Percentiles rank a stretch among this genome's conserved stretches.
These are phyloP conservation scores for Neofusicoccum sp. DNA, from an alignment of 2,329 filamentous ascomycete species.

Conservation along the genomic window DNA sequence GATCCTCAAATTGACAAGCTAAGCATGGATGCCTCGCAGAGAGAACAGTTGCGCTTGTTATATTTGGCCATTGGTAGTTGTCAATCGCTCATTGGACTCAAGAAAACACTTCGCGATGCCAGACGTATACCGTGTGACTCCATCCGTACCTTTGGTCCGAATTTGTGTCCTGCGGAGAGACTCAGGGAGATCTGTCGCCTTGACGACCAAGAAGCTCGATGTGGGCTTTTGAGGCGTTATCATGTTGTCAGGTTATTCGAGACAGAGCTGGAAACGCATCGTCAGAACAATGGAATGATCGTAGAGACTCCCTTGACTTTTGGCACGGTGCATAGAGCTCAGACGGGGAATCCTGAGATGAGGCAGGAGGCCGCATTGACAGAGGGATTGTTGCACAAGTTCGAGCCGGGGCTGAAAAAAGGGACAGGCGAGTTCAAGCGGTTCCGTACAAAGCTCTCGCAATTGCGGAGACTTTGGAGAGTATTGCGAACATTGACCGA, in stretches of 20 bases:
- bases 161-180: background rate
- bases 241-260: constrained; percentile 20
- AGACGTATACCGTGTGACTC: background rate
- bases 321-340: background rate
- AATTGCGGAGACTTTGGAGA: constrained; percentile 18
- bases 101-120: constrained; percentile 6
- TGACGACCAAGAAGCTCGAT: constrained; percentile 17
- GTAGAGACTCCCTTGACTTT: constrained; percentile 12
- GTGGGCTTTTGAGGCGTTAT: constrained; percentile 18
- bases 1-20: constrained; percentile 5
- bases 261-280: background rate
- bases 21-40: background rate
- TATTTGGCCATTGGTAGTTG: constrained; percentile 21
- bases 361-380: constrained; percentile 15
- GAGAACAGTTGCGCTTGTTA: constrained; percentile 6
- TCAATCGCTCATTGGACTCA: constrained; percentile 14
- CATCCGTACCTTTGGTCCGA: background rate
- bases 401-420: background rate
- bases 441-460: background rate
- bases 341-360: constrained; percentile 16
- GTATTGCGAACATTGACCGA: constrained; percentile 14
- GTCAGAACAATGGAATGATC: constrained; percentile 12
- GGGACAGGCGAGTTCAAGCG: background rate
- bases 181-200: constrained; percentile 19
- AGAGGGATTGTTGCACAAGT: background rate